Evolutionary conservation across 2,329 filamentous ascomycete species (phyloP), one percentile per base, ranked within the genome.

Genomic region (Diaporthe sp.): DNA sequence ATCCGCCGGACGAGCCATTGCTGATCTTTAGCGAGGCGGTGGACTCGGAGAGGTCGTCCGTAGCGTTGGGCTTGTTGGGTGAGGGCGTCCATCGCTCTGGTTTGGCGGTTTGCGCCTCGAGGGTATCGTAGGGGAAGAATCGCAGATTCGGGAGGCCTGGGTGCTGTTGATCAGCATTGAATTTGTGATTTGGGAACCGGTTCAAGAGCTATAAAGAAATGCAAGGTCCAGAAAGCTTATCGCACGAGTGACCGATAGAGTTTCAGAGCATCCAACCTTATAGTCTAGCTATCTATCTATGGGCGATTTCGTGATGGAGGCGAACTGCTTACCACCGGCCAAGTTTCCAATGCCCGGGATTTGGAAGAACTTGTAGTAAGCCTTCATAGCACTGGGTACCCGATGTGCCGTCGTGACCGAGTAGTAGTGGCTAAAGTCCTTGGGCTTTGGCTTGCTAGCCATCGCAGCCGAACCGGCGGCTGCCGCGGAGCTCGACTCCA

Each of bases 51-150:
- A 76, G 69, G 42, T 75, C 69, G 40, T 64, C 73, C 28, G 78
- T 80, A 35, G 70, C 78, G 69, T 80, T 81, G 13, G 91, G 90
- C 61, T 87, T 85, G 81, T 93, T 94, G 50, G 91, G 89, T 15
- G 92, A 92, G 1, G 93, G 93, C 45, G 89, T 88, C 88, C 94
- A 97, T 82, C 95, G 90, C 77, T 93, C 87, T 10, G 95, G 92
- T 76, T 90, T 89, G 42, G 95, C 94, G 76, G 93, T 91, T 77
- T 93, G 92, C 54, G 95, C 94, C 84, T 97, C 95, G 77, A 98
- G 91, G 0, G 95, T 97, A 80, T 98, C 95, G 83, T 94, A 98
- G 12, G 96, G 96, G 81, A 98, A 98, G 85, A 95, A 95, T 74
- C 89, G 89, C 52, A 92, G 87, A 83, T 97, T 93, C 22, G 96